These are phyloP conservation scores for Lumnitzera littorea DNA, from an alignment of 345 rosid genomes.

Conservation along the genomic window DNA sequence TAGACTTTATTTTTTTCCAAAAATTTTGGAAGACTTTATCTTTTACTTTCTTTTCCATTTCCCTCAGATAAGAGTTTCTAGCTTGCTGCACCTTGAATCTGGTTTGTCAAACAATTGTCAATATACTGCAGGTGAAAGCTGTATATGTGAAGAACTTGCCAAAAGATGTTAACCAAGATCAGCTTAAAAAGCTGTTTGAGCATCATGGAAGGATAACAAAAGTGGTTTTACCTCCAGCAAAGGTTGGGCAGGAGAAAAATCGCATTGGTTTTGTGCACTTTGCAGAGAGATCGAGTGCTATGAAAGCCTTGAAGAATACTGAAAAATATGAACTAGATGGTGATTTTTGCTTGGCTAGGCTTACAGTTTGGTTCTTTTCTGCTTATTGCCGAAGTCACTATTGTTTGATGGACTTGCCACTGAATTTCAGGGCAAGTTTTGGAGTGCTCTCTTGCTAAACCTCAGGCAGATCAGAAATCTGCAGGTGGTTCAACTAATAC, in stretches of 20 bases:
- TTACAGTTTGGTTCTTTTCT: constrained; percentile 7
- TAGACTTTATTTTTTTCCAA: no score
- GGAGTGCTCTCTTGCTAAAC: constrained; percentile 95
- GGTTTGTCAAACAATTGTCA: neutral
- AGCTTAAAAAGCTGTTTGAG: constrained; percentile 65
- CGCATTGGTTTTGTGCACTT: constrained; percentile 92
- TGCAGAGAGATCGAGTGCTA: constrained; percentile 80
- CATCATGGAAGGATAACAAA: constrained; percentile 75
- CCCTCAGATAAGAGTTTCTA: no score
- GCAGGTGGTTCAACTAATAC: constrained; percentile 31
- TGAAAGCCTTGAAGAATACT: constrained; percentile 79
- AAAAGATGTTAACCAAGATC: constrained; percentile 63
- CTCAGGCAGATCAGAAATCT: constrained; percentile 75
- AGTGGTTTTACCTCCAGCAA: constrained; percentile 85
- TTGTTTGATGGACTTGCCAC: neutral
- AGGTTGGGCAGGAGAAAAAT: constrained; percentile 73
- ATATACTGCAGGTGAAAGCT: constrained; percentile 66
- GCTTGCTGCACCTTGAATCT: constrained; percentile 10
- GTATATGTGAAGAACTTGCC: constrained; percentile 89
- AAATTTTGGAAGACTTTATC: no score
- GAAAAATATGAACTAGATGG: constrained; percentile 93
- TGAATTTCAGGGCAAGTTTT: constrained; percentile 55
- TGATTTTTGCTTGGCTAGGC: constrained; percentile 14
- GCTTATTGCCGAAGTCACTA: neutral
- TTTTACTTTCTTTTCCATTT: no score